Evolutionary conservation across 2,329 filamentous ascomycete genomes (phyloP).

Genomic region (Emergomyces orientalis): DNA sequence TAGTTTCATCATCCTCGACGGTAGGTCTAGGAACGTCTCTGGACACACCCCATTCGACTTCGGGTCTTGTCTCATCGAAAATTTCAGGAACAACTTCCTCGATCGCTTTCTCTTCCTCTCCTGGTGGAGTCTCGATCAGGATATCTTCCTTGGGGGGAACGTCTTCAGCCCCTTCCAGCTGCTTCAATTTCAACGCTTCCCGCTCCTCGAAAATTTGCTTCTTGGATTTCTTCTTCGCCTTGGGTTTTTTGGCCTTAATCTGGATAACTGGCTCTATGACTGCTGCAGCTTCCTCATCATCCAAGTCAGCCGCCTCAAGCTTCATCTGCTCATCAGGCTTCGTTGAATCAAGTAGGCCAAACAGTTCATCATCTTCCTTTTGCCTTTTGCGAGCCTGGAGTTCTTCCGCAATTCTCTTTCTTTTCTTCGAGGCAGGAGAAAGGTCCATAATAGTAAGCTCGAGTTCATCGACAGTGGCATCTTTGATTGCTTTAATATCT

Average conservation of each 20-base stretch:
- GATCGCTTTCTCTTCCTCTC: slow-evolving; percentile 15
- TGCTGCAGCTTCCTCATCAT: slow-evolving; percentile 34
- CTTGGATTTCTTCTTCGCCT: slow-evolving; percentile 66
- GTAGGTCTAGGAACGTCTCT: slow-evolving; percentile 51
- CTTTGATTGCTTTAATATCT: slow-evolving; percentile 14
- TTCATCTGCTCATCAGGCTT: slow-evolving; percentile 42
- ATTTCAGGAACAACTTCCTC: slow-evolving; percentile 12
- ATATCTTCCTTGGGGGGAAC: slow-evolving; percentile 8
- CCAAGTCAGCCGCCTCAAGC: slow-evolving; percentile 39
- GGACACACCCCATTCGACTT: slow-evolving; percentile 54
- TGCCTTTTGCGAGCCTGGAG: slow-evolving; percentile 59
- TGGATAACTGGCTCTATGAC: slow-evolving; percentile 26
- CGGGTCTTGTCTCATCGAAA: slow-evolving; percentile 34
- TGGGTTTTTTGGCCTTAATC: slow-evolving; percentile 42
- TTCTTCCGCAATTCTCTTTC: slow-evolving; percentile 28
- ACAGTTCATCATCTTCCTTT: slow-evolving; percentile 76
- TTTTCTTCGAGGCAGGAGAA: slow-evolving; percentile 15
- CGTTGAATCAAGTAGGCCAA: slow-evolving; percentile 46
- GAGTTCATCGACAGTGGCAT: slow-evolving; percentile 21
- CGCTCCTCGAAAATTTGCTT: slow-evolving; percentile 64
- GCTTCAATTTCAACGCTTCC: slow-evolving; percentile 42
- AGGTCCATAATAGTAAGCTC: slow-evolving; percentile 19
- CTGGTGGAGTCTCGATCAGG: slow-evolving; percentile 9
- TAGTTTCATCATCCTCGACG: slow-evolving; percentile 54
- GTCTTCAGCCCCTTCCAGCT: slow-evolving; percentile 12